Conservation (phyloP, 176 grass and related monocot genomes). For the Calamus simplicifolius region DNA sequence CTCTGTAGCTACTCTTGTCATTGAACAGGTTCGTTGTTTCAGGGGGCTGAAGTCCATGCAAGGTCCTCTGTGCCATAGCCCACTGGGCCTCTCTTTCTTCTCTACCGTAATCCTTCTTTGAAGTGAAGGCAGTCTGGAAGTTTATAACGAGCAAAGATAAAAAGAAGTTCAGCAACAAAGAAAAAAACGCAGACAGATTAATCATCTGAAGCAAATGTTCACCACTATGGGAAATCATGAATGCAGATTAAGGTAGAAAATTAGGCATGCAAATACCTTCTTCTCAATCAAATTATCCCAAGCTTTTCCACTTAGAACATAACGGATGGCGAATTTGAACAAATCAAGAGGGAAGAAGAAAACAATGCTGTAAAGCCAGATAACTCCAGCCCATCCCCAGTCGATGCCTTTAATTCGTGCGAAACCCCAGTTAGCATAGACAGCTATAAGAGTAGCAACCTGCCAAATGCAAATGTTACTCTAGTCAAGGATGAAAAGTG, state of each 20-base stretch:
- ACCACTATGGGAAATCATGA: too few species aligned
- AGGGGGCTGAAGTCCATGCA: constrained; percentile 63
- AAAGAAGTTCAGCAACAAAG: too few species aligned
- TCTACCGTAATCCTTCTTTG: constrained; percentile 86
- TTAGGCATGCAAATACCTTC: constrained; percentile 34
- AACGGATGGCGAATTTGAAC: constrained; percentile 81
- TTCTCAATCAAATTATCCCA: constrained; percentile 83
- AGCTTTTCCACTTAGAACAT: constrained; percentile 75
- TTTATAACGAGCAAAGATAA: background rate
- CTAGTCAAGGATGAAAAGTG: too few species aligned
- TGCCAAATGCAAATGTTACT: constrained; percentile 10
- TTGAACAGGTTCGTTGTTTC: constrained; percentile 18
- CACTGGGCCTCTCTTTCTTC: constrained; percentile 88
- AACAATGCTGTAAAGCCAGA: constrained; percentile 82
- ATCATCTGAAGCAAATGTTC: too few species aligned
- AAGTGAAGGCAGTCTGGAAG: constrained; percentile 61
- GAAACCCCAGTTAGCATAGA: constrained; percentile 52
- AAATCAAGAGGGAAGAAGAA: constrained; percentile 75
- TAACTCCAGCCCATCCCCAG: constrained; percentile 89
- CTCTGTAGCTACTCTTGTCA: constrained; percentile 59
- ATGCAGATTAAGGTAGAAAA: too few species aligned
- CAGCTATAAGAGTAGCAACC: constrained; percentile 61
- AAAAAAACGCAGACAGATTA: too few species aligned
- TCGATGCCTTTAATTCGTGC: constrained; percentile 61
- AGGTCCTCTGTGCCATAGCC: constrained; percentile 85